Conservation (phyloP, 163 green algal species). For the Volvox carteri region DNA sequence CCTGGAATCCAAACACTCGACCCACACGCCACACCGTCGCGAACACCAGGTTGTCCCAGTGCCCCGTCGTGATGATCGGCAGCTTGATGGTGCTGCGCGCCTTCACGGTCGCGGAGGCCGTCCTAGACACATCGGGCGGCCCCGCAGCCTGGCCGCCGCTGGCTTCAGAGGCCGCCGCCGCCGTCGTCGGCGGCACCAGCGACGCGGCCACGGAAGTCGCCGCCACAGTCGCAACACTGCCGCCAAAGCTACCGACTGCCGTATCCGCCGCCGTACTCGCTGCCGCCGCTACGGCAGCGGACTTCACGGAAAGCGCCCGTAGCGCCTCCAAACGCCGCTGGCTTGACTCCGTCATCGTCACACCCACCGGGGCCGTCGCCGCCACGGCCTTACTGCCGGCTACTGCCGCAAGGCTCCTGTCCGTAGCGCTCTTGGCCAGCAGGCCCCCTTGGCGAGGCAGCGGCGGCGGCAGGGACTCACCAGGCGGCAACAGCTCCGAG, state of each 20-base stretch:
- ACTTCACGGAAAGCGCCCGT: background rate
- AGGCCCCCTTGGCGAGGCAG: background rate
- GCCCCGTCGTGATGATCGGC: constrained; percentile 57
- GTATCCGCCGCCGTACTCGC: no score
- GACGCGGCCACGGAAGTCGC: background rate
- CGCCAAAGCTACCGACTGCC: no score
- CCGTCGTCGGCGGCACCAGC: background rate
- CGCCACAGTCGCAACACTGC: background rate
- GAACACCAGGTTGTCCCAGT: constrained; percentile 62
- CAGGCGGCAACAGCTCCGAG: constrained; percentile 4
- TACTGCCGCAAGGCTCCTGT: no score
- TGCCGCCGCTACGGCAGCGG: background rate
- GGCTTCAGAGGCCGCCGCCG: background rate
- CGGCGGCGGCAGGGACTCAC: constrained; percentile 19
- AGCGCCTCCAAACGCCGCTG: background rate
- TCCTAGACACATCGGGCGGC: background rate
- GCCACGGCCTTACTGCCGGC: no score
- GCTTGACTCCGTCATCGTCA: background rate
- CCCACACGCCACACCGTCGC: constrained; percentile 63
- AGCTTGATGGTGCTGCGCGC: constrained; percentile 57
- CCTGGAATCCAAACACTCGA: constrained; percentile 74
- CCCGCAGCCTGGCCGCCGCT: no score
- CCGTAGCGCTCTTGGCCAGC: background rate
- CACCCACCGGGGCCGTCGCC: background rate
- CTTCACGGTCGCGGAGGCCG: background rate